Conservation (phyloP, 1,139 yeast genomes). For the Magnusiomyces tetraspermus region DNA sequence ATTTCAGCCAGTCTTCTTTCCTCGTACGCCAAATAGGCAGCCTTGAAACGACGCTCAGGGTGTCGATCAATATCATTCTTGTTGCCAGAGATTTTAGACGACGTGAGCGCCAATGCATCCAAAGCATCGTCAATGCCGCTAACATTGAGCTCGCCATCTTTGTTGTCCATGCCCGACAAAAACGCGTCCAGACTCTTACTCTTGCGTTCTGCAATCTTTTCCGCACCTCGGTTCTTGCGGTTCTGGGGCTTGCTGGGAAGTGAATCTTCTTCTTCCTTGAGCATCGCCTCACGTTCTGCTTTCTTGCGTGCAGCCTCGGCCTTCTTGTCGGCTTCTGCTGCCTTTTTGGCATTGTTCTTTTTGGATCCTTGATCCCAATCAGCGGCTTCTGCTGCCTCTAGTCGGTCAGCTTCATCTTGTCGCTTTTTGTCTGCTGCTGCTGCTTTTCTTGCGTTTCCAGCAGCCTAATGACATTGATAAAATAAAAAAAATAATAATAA, state of each 20-base stretch:
- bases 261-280: constrained; percentile 57
- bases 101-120: constrained; percentile 56
- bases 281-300: constrained; percentile 36
- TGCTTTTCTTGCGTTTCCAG: constrained; percentile 64
- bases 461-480: constrained; percentile 34
- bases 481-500: background rate
- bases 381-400: constrained; percentile 49
- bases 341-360: constrained; percentile 61
- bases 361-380: constrained; percentile 70
- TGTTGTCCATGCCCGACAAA: constrained; percentile 14
- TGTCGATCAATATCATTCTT: constrained; percentile 65
- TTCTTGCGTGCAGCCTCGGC: constrained; percentile 36
- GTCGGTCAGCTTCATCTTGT: constrained; percentile 41
- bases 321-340: constrained; percentile 36
- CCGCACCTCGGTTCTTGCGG: constrained; percentile 59
- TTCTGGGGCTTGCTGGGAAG: constrained; percentile 49
- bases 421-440: constrained; percentile 55
- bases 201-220: constrained; percentile 54
- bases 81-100: constrained; percentile 21
- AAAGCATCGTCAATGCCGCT: constrained; percentile 70
- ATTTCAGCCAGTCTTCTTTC: constrained; percentile 64
- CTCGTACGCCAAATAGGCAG: constrained; percentile 65
- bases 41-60: constrained; percentile 82
- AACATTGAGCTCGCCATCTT: constrained; percentile 48
- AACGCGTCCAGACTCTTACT: constrained; percentile 55